Base-by-base conservation (phyloP, 2,329 filamentous ascomycete genomes). In the Beauveria australis region DNA sequence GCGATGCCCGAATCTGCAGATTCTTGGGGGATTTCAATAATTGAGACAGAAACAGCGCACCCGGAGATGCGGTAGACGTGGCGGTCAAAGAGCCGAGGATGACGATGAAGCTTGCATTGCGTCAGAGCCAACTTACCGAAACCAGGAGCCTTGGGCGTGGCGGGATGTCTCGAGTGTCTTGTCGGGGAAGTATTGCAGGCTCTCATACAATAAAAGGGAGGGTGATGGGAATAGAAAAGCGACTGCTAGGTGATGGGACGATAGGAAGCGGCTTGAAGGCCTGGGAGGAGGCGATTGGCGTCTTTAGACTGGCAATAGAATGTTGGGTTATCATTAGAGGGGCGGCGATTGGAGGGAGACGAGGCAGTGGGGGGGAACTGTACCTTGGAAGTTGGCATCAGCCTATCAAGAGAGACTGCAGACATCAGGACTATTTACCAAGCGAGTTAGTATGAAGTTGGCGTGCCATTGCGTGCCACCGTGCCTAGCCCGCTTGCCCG, bases 91-190 rank as follows among this genome's bases (percentile, higher is more conserved):
- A 30, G 40, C 47, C 48, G 57, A 53, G 51, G 51, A n/a, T 33
- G 51, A n/a, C 10, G 18, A 54, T 41, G 44, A 30, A 53, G 58
- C 58, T 48, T 44, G 9, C 43, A 60, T 54, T 60, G 58, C 58
- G 58, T 60, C 51, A 60, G 58, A 26, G 44, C 30, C 41, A 22
- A 60, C 58, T 60, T 60, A 60, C 58, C 58, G 51, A 60, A 60
- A 60, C 58, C 30, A 54, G 58, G 51, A 60, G 58, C 51, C n/a
- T 59, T 14, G 48, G n/a, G 41, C 2, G 19, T 3, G 28, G 41
- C 48, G 12, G 51, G 49, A 33, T 18, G 48, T 37, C 33, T 28
- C 40, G 40, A 22, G 19, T 22, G 41, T 33, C 22, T 37, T 47
- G 26, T 30, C 7, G 41, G 16, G 37, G 28, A 12, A 28, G 33